Evolutionary conservation across 139 green algal genomes (phyloP), one percentile per base, ranked within the genome.

Genomic region (Asterochloris sp.): DNA sequence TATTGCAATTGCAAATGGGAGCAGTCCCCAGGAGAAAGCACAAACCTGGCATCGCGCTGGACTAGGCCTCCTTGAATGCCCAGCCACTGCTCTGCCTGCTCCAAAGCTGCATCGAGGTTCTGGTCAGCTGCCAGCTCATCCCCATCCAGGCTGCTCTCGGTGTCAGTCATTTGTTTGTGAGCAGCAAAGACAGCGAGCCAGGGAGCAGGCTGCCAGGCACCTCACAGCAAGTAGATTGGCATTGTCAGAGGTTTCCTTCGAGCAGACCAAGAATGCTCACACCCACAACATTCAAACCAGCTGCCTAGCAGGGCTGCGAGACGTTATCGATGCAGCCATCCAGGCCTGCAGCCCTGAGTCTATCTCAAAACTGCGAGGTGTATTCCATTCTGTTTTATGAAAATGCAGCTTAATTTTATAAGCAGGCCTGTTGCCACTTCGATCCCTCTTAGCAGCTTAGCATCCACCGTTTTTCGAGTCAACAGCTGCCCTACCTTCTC

Each of bases 81-180:
- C 69, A 85, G 75, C 64, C 68, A 64, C 16, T 81, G 26, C 38
- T 85, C 82, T 26, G 82, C 82, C 29, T 82, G 74, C 69, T 85
- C 28, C 13, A 85, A 47, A 12, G 66, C 74, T 19, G 62, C 74
- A 17, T 85, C 82, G 13, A 85, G 64, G n/a, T 85, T 81, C 19
- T 63, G 26, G 61, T 81, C 27, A 54, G 38, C 38, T 54, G 68
- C 61, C 63, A 62, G 24, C 29, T 76, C 78, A 23, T 62, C 78
- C 38, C 60, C 78, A 27, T 77, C 66, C 10, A 54, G n/a, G 21
- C 78, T 76, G 10, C 38, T 69, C 28, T 77, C 78, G 66, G 23
- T 66, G 21, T 78, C 73, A 69, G 78, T 29, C 78, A 76, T 76
- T 29, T 38, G 26, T 19, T 16, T 38, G 14, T 21, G 16, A 24